Evolutionary conservation across 768 basidiomycete genomes (phyloP), one percentile per base, ranked within the genome.

Genomic region (Scleroderma citrinum): DNA sequence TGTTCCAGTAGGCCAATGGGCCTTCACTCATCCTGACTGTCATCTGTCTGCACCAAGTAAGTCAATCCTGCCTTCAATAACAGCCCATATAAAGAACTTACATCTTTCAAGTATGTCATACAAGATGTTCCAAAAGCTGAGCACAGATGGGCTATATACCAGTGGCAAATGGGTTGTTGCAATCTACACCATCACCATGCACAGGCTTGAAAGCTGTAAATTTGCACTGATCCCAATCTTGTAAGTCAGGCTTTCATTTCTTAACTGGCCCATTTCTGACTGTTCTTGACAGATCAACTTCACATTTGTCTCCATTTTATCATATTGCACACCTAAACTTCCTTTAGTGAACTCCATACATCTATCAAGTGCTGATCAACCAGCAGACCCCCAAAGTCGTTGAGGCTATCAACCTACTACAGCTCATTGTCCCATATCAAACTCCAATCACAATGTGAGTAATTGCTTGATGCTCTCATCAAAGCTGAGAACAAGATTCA

Each of bases 401-500:
- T n/a, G n/a, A 99, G 77, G 95, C 98, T 57, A 91, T 97, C 61
- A 94, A 93, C 71, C n/a, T n/a, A n/a, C n/a, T n/a, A n/a, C n/a
- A n/a, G n/a, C n/a, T n/a, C n/a, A n/a, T n/a, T n/a, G n/a, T n/a
- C n/a, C n/a, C n/a, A n/a, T n/a, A n/a, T n/a, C n/a, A n/a, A n/a
- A n/a, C n/a, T n/a, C n/a, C n/a, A n/a, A n/a, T n/a, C n/a, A n/a
- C 47, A 92, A 96, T 67, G 97, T 96, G 37, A 92, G 93, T 59
- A 98, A 68, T 75, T 99, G 17, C 79, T 99, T 42, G 96, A 98
- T 64, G 81, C 92, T 0, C 76, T 98, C 35, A 96, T 99, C 62
- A 99, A 99, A 70, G 92, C 94, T 2, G 95, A 99, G 73, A 97
- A 97, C 80, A 98, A 98, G 76, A 95, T 98, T 41, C 96, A 99